A percentile compares a stretch with the other conserved stretches of the same genome.
Conservation (phyloP, 805 yeast species). For the Nakazawaea siamensis region DNA sequence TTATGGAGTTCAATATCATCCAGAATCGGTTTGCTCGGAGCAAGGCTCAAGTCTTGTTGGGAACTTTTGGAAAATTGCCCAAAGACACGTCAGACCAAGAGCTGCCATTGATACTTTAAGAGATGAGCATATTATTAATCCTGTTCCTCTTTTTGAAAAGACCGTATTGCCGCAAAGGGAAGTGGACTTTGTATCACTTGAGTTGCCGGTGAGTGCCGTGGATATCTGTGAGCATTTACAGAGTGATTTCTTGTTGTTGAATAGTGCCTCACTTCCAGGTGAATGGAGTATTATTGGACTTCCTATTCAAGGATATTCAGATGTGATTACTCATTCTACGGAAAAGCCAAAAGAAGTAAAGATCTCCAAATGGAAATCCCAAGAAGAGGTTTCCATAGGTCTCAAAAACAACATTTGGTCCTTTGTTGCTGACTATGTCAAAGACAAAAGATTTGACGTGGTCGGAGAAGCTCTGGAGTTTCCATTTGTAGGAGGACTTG, state of each 20-base stretch:
- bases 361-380: constrained; percentile 21
- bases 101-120: too few species aligned
- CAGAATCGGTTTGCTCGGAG: constrained; percentile 84
- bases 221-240: constrained; percentile 44
- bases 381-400: constrained; percentile 1
- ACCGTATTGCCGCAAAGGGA: too few species aligned
- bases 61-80: constrained; percentile 60
- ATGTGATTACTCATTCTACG: constrained; percentile 55
- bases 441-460: constrained; percentile 22
- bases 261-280: constrained; percentile 81
- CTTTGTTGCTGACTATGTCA: constrained; percentile 41
- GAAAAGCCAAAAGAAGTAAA: constrained; percentile 24
- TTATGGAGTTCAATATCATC: constrained; percentile 95
- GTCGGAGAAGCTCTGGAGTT: constrained; percentile 27
- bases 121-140: too few species aligned
- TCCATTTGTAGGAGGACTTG: constrained; percentile 87
- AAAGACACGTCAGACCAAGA: too few species aligned
- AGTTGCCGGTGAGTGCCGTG: constrained; percentile 20
- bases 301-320: constrained; percentile 36
- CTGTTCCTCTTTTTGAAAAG: too few species aligned
- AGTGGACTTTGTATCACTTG: too few species aligned
- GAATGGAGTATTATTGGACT: constrained; percentile 82
- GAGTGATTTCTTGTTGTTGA: constrained; percentile 49
- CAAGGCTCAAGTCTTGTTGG: constrained; percentile 49
- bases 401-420: constrained; percentile 39